Evolutionary conservation across 176 grass and related monocot species (phyloP).

Genomic region (Oryza punctata): DNA sequence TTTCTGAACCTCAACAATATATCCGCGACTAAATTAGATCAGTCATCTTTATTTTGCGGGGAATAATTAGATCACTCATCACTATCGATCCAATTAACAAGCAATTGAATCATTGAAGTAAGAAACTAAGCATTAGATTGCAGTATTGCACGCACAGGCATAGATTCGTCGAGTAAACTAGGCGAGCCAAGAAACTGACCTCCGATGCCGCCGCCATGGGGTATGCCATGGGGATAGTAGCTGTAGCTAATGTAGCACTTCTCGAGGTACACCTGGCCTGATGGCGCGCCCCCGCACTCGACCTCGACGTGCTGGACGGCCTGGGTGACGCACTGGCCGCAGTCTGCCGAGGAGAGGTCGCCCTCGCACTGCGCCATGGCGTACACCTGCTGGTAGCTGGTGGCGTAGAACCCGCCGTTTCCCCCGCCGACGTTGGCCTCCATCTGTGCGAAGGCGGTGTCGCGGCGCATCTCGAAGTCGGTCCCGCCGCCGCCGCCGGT

Average conservation of each 20-base stretch:
- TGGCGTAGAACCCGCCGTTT: constrained; percentile 66
- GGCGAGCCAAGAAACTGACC: background rate
- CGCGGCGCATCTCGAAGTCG: constrained; percentile 75
- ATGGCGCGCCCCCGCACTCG: constrained; percentile 86
- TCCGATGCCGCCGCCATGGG: constrained; percentile 49
- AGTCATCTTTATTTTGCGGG: too few relatives aligned
- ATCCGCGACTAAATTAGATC: background rate
- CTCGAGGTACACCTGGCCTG: constrained; percentile 91
- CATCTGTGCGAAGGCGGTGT: constrained; percentile 82
- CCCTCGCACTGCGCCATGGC: constrained; percentile 98
- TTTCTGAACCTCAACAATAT: background rate
- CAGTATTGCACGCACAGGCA: constrained; percentile 7
- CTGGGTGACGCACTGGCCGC: constrained; percentile 75
- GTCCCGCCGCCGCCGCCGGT: constrained; percentile 43
- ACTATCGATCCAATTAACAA: background rate
- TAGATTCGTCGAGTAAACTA: background rate
- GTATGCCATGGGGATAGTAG: constrained; percentile 80
- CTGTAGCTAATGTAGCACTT: constrained; percentile 99
- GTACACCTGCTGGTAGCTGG: constrained; percentile 78
- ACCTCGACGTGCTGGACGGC: constrained; percentile 90
- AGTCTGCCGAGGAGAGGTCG: constrained; percentile 78
- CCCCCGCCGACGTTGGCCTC: constrained; percentile 49
- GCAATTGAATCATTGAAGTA: background rate
- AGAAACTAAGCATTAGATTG: background rate
- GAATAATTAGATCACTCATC: background rate